Percentiles rank a stretch among this genome's conserved stretches.
phyloP scores from a whole-genome alignment of 225 moss, liverwort and hornwort genomes.

The Pseudisothecium myosuroides region DNA sequence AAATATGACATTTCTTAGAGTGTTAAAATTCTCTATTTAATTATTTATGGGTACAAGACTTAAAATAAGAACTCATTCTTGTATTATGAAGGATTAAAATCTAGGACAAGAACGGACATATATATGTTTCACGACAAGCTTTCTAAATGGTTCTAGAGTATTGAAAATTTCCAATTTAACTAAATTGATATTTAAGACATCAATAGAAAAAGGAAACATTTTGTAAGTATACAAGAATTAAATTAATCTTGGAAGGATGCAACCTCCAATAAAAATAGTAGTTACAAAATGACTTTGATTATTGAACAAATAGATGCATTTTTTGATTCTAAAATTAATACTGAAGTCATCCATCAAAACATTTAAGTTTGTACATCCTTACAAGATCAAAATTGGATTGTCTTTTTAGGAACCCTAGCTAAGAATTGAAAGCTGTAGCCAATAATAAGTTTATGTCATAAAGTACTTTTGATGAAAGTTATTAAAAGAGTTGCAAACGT shows the following conservation, averaged over 20 bases:
- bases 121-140: not conserved
- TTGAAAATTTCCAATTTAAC: not conserved
- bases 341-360: too few relatives aligned
- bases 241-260: not conserved
- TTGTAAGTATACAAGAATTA: too few relatives aligned
- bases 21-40: not conserved
- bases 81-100: not conserved
- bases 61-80: not conserved
- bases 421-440: too few relatives aligned
- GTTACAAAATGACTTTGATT: not conserved
- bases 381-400: too few relatives aligned
- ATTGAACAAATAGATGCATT: not conserved
- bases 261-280: not conserved
- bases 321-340: not conserved
- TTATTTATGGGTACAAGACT: not conserved
- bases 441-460: too few relatives aligned
- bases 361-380: too few relatives aligned
- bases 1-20: not conserved
- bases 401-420: too few relatives aligned
- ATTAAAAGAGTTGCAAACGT: too few relatives aligned
- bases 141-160: accelerated
- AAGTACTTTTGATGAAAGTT: too few relatives aligned
- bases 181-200: not conserved
- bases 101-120: not conserved
- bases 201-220: too few relatives aligned